Base-by-base conservation (phyloP, 345 rosid species). In the Cochlearia excelsa region DNA sequence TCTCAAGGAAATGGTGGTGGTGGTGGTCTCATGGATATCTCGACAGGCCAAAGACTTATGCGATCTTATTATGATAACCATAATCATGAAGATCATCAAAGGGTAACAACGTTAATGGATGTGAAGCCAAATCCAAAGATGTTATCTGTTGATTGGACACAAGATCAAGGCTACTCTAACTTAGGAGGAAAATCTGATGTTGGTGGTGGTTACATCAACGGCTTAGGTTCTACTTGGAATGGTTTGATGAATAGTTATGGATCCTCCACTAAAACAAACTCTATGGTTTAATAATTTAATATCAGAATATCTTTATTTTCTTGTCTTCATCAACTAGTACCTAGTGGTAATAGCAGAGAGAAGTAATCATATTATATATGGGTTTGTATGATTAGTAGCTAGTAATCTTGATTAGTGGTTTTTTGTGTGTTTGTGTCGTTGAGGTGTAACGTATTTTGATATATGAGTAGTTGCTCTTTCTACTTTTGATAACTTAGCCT, bases 111-210 rank as follows among this genome's bases (percentile, higher is more conserved):
- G 57, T 42, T 73, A 26, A 68, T 78, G 44, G 89, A 87, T 67
- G 87, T 83, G 74, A 88, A 88, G 71, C 93, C 93, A 41, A 81
- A 76, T 61, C 59, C 87, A 7, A 85, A 79, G 81, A 59, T 85
- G 33, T 69, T 83, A 54, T 83, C 95, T 30, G 87, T 87, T 31
- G 89, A 88, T 37, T 88, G 96, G 96, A 93, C 85, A 60, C 96
- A 88, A 65, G 84, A 80, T 61, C 92, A 85, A 61, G 77, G 81
- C 37, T 79, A 82, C 68, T 68, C 88, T 3, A 81, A 77, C 46
- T 75, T 59, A 46, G 40, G 47, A 39, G 70, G 57, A 50, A 69
- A 49, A 69, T 10, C 53, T 49, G 69, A 70, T 10, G 91, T 77
- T 50, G 77, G 59, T 45, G 51, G 66, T 16, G 35, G 75, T 26